Percentiles rank a stretch among this genome's conserved stretches.
Conservation (phyloP, 2,329 filamentous ascomycete genomes). For the Penicillium fuscoglaucum region DNA sequence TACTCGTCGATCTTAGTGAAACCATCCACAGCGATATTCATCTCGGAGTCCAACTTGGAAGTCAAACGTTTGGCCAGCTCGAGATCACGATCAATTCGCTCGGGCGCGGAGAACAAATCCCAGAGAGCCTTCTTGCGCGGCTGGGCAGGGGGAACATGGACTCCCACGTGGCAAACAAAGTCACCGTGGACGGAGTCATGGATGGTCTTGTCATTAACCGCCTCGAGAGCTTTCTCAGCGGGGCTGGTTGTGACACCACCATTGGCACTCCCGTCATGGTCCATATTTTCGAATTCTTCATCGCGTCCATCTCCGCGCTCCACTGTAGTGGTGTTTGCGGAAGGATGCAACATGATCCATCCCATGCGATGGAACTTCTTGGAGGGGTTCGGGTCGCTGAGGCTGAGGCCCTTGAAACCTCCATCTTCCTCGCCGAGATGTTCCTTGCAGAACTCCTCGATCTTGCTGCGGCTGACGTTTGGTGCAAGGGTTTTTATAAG, state of each 20-base stretch:
- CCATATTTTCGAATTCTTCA: constrained; percentile 60
- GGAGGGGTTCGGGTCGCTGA: constrained; percentile 94
- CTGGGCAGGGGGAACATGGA: constrained; percentile 83
- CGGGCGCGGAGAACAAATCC: constrained; percentile 93
- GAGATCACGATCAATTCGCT: constrained; percentile 88
- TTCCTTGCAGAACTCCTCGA: constrained; percentile 93
- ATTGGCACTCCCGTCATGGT: constrained; percentile 36
- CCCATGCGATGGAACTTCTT: constrained; percentile 98
- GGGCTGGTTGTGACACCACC: constrained; percentile 48
- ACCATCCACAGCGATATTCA: constrained; percentile 74
- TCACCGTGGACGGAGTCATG: constrained; percentile 91
- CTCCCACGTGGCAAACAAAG: constrained; percentile 95
- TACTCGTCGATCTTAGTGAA: constrained; percentile 79
- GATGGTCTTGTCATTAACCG: constrained; percentile 97
- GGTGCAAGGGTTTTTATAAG: constrained; percentile 98
- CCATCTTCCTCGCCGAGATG: constrained; percentile 87
- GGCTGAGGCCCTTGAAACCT: constrained; percentile 91
- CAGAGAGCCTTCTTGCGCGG: constrained; percentile 93
- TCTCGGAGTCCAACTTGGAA: constrained; percentile 79
- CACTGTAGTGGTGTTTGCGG: constrained; percentile 64
- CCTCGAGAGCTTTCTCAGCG: constrained; percentile 83
- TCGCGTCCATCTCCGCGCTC: constrained; percentile 75
- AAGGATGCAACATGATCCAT: constrained; percentile 93
- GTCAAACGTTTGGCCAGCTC: constrained; percentile 79
- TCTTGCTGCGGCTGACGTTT: constrained; percentile 87